Evolutionary conservation across 2,329 filamentous ascomycete genomes (phyloP), one percentile per base, ranked within the genome.

Genomic region (Pseudogymnoascus sp.): DNA sequence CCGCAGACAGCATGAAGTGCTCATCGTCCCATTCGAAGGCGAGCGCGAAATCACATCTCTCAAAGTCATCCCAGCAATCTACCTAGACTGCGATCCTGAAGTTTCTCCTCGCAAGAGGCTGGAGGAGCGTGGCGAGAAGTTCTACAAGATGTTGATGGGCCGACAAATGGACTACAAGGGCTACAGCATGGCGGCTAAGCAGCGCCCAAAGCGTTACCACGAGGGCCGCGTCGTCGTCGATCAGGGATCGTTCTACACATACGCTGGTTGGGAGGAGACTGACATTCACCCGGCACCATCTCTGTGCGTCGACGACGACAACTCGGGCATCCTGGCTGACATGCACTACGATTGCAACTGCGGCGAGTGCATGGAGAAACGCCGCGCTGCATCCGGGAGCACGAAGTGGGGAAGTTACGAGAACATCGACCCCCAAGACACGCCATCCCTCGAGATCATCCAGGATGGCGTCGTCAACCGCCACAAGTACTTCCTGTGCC

Each of bases 21-120:
- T 64, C 11, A 71, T 73, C 21, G 60, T 65, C 4, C 67, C 68
- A 5, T 73, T 68, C 60, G 68, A 71, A 28, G 71, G 71, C 7
- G 67, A 73, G 60, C 67, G 67, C 13, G 68, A 72, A 8, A 69
- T 73, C 9, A 69, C 65, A 7, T 71, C 69, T 1, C 64, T 73
- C 33, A 67, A 71, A 28, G 65, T 72, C 2, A 67, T 71, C 60
- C 71, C 71, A 23, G 60, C 68, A 3, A 64, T 65, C 28, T 71
- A 65, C 35, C 21, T 68, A 6, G 65, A 68, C 8, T 21, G 35
- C 13, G 64, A 67, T 28, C 11, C 33, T 1, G 64, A 65, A n/a
- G 13, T 68, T 23, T 65, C 59, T 33, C 50, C 50, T 15, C 50
- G 50, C 9, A 47, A 62, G 50, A 65, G 64, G 35, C 63, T 71